A percentile compares a stretch with the other conserved stretches of the same genome.
Conservation (phyloP, 2,329 filamentous ascomycete species). For the Bipolaris cookei region DNA sequence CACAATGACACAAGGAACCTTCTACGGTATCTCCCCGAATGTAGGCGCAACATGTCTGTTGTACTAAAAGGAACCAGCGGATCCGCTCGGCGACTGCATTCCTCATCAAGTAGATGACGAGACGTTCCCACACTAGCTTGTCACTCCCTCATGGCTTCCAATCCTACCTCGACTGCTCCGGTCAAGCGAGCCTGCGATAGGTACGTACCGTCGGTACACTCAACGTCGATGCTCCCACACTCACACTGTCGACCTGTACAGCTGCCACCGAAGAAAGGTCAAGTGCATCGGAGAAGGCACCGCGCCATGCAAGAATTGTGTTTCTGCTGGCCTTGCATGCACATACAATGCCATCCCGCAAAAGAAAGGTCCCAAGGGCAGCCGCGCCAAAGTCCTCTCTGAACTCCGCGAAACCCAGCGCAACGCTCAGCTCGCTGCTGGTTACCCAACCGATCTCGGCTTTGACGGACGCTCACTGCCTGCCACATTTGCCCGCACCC, state of each 20-base stretch:
- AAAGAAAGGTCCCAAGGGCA: slow-evolving; percentile 69
- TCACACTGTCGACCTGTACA: slow-evolving; percentile 23
- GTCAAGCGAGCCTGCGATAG: slow-evolving; percentile 53
- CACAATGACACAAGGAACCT: slow-evolving; percentile 45
- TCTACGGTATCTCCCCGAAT: slow-evolving; percentile 34
- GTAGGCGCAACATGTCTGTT: slow-evolving; percentile 38
- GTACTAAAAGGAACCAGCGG: slow-evolving; percentile 39
- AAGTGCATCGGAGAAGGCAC: slow-evolving; percentile 59
- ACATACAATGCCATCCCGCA: slow-evolving; percentile 69
- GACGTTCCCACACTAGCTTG: slow-evolving; percentile 28
- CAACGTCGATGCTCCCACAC: slow-evolving; percentile 12
- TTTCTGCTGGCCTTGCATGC: slow-evolving; percentile 64
- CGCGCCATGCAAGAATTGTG: slow-evolving; percentile 66
- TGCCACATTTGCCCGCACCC: slow-evolving; percentile 55
- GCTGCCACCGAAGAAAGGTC: slow-evolving; percentile 58
- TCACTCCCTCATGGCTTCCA: slow-evolving; percentile 38
- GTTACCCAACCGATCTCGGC: slow-evolving; percentile 45
- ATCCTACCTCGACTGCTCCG: slow-evolving; percentile 43
- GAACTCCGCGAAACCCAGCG: slow-evolving; percentile 62
- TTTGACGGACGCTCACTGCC: slow-evolving; percentile 52
- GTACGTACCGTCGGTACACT: slow-evolving; percentile 34
- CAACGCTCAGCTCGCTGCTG: slow-evolving; percentile 54
- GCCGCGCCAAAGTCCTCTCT: slow-evolving; percentile 67
- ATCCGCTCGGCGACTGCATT: slow-evolving; percentile 33
- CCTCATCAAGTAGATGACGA: slow-evolving; percentile 33